phyloP scores from a whole-genome alignment of 148 eudicot genomes.

The Pouteria glomerata region DNA sequence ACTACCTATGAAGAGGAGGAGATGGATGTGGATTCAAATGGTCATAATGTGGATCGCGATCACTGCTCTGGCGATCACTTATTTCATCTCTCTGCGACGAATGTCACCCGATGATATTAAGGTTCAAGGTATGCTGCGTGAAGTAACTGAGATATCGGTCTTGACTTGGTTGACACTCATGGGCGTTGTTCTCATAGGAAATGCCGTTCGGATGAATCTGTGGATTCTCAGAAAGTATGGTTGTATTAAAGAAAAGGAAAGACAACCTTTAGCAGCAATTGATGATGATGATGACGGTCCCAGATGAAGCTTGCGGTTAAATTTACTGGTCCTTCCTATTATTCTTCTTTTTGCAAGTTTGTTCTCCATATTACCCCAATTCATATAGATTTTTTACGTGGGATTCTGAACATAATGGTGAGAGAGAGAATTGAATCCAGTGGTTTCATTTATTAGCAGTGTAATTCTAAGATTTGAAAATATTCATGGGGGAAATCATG shows the following conservation, averaged over 20 bases:
- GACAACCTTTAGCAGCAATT: neutral
- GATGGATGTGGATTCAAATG: constrained; percentile 27
- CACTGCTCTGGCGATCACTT: constrained; percentile 15
- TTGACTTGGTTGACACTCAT: constrained; percentile 21
- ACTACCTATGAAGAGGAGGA: constrained; percentile 16
- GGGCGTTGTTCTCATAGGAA: constrained; percentile 19
- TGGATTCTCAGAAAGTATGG: constrained; percentile 30
- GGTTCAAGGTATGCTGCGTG: neutral
- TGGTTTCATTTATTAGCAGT: too few species aligned
- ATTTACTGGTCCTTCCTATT: too few species aligned
- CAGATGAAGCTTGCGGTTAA: too few species aligned
- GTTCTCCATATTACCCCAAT: too few species aligned
- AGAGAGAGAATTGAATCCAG: too few species aligned
- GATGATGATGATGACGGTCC: too few species aligned
- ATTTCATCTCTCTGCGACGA: constrained; percentile 3
- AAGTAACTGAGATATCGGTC: constrained; percentile 21
- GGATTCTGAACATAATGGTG: too few species aligned
- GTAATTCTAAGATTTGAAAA: too few species aligned
- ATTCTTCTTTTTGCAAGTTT: too few species aligned
- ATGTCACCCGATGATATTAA: constrained; percentile 13
- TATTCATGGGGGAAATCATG: too few species aligned
- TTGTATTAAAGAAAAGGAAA: constrained; percentile 14
- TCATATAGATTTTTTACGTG: too few species aligned
- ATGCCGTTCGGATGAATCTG: constrained; percentile 20
- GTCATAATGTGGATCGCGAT: constrained; percentile 26